phyloP scores from a whole-genome alignment of 1,284 basidiomycete genomes.

The Uromyces viciae-fabae region DNA sequence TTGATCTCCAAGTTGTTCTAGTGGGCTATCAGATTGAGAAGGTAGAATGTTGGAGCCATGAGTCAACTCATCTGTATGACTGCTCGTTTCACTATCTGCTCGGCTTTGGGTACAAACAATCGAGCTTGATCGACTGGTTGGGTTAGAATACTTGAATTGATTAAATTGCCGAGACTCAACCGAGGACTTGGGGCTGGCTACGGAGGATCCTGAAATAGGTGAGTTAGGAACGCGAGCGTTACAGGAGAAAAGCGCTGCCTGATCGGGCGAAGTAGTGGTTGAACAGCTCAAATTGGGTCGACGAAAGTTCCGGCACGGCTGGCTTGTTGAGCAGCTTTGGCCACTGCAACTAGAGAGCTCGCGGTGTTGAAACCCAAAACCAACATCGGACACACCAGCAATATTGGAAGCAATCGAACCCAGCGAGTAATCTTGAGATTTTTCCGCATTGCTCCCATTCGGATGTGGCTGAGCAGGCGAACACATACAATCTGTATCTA shows the following conservation, averaged over 20 bases:
- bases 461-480: no score
- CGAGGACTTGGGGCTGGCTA: conserved; percentile 16
- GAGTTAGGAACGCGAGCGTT: conserved; percentile 12
- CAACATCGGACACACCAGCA: neutral
- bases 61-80: conserved; percentile 10
- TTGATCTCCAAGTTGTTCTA: neutral
- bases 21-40: conserved; percentile 15
- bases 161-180: neutral
- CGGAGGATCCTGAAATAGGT: conserved; percentile 17
- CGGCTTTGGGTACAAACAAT: conserved; percentile 17
- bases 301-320: neutral
- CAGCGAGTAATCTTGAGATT: no score
- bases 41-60: conserved; percentile 1
- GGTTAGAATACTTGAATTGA: conserved; percentile 16
- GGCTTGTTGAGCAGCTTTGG: neutral
- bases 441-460: no score
- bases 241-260: conserved; percentile 1
- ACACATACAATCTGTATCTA: no score
- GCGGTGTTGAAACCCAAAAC: neutral
- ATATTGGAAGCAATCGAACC: neutral
- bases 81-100: conserved; percentile 17
- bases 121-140: conserved; percentile 28
- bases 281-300: neutral
- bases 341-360: neutral
- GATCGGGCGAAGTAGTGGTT: conserved; percentile 27